Evolutionary conservation across 768 basidiomycete genomes (phyloP).

Genomic region (Tricholoma matsutake): DNA sequence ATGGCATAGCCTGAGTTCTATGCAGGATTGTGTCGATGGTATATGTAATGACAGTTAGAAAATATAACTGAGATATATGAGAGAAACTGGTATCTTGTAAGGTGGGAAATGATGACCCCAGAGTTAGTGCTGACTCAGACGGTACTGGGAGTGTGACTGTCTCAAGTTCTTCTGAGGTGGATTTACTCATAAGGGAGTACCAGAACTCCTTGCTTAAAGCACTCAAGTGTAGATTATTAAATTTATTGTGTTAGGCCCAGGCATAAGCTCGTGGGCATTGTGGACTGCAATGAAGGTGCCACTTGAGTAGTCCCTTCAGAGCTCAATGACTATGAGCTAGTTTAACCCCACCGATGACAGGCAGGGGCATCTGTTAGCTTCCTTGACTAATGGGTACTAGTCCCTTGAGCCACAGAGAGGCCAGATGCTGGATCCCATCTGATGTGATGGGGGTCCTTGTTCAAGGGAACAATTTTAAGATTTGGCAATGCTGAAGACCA

Average conservation of each 20-base stretch:
- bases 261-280: not conserved
- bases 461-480: too few species aligned
- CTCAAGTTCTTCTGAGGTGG: not conserved
- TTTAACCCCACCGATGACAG: not conserved
- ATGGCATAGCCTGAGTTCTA: not conserved
- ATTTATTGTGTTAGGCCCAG: not conserved
- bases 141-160: not conserved
- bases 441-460: conserved; percentile 9
- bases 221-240: not conserved
- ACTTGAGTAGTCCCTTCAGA: not conserved
- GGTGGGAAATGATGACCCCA: not conserved
- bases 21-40: not conserved
- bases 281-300: not conserved
- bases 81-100: not conserved
- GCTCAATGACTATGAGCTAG: conserved; percentile 1
- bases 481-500: too few species aligned
- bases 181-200: not conserved
- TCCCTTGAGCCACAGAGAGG: conserved; percentile 10
- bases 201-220: not conserved
- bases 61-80: not conserved
- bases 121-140: not conserved
- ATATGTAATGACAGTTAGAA: not conserved
- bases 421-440: conserved; percentile 7
- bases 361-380: conserved; percentile 7
- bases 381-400: conserved; percentile 5